These are phyloP conservation scores for Centrapalus pauciflorus DNA, from an alignment of 129 eudicot genomes.

Conservation along the genomic window DNA sequence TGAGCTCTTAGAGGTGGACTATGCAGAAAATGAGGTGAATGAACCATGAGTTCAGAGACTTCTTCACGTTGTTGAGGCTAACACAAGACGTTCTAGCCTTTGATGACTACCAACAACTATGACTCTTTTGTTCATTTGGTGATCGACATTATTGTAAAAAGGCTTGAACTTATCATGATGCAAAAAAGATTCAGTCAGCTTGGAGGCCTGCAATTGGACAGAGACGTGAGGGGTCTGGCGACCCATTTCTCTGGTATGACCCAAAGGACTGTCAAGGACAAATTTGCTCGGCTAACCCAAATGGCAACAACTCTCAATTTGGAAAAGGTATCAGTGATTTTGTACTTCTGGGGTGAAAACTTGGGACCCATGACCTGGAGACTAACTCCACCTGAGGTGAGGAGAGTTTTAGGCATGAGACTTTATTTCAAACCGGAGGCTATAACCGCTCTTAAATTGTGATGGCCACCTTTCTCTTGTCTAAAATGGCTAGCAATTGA, in stretches of 20 bases:
- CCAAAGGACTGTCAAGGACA: constrained; percentile 89
- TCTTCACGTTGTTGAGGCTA: constrained; percentile 76
- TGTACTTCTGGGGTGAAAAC: constrained; percentile 97
- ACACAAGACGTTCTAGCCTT: constrained; percentile 75
- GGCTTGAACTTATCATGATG: constrained; percentile 96
- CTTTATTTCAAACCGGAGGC: constrained; percentile 93
- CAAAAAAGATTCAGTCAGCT: constrained; percentile 90
- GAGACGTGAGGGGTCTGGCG: constrained; percentile 76
- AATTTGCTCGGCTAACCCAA: constrained; percentile 89
- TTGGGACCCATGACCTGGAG: constrained; percentile 98
- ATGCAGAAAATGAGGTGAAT: constrained; percentile 90
- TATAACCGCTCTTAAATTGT: constrained; percentile 82
- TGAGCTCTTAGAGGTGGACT: constrained; percentile 81
- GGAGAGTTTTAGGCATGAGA: constrained; percentile 80
- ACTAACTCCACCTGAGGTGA: constrained; percentile 91
- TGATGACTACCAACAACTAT: constrained; percentile 81
- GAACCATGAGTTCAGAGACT: constrained; percentile 97
- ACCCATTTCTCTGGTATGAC: constrained; percentile 94
- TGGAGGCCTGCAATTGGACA: constrained; percentile 86
- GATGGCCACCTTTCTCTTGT: too few species aligned
- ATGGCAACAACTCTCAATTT: constrained; percentile 90
- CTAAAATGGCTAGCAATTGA: too few species aligned
- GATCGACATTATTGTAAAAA: constrained; percentile 73
- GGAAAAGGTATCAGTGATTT: constrained; percentile 88
- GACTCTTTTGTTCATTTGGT: constrained; percentile 74